Conservation (phyloP, 306 rosid genomes). For the Vicia sativa region DNA sequence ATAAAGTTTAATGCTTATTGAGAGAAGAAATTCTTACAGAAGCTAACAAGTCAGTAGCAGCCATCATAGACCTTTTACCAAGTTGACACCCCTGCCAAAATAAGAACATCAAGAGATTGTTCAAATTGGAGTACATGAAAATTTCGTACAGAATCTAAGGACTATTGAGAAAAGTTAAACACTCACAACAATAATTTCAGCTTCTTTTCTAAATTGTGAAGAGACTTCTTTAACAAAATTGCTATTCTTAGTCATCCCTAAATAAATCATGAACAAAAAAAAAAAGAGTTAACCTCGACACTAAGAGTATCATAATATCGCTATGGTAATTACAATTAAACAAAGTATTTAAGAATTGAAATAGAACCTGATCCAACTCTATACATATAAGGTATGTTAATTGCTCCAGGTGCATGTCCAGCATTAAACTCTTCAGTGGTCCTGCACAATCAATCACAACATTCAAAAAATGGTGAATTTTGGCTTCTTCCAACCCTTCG, state of each 20-base stretch:
- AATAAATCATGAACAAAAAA: constrained; percentile 15
- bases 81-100: constrained; percentile 68
- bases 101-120: constrained; percentile 13
- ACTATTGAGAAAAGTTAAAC: not conserved
- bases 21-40: constrained; percentile 54
- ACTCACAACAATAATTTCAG: constrained; percentile 84
- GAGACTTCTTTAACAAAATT: constrained; percentile 63
- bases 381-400: constrained; percentile 80
- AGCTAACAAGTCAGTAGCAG: constrained; percentile 73
- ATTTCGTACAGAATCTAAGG: not conserved
- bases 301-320: not conserved
- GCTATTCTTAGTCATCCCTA: constrained; percentile 76
- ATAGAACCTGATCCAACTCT: constrained; percentile 75
- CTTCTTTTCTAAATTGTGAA: constrained; percentile 64
- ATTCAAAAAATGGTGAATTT: not conserved
- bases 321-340: not conserved
- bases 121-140: not conserved
- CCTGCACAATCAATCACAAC: constrained; percentile 43
- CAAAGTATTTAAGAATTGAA: constrained; percentile 2
- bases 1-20: not conserved
- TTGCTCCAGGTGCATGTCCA: constrained; percentile 74
- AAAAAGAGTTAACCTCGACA: not conserved
- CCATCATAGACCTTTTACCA: constrained; percentile 84
- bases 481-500: not conserved
- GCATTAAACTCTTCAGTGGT: constrained; percentile 74